Evolutionary conservation across 169 alveolate species (phyloP).

Genomic region (Miamiensis avidus): DNA sequence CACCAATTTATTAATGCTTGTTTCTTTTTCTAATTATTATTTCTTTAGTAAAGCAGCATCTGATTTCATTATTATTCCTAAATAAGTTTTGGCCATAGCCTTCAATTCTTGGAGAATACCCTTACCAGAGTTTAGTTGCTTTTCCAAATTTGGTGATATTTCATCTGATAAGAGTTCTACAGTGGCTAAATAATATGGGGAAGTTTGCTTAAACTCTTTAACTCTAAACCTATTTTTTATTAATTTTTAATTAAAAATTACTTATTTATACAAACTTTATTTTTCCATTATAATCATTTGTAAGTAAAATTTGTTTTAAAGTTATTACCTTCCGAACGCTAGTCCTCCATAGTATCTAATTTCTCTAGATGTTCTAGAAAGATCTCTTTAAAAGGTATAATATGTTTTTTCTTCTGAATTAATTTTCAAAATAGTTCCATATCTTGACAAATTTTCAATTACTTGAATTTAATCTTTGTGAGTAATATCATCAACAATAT

Average conservation of each 20-base stretch:
- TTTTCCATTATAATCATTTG: no score
- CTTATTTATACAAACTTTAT: no score
- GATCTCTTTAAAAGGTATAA: neutral
- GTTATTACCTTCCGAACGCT: slow-evolving; percentile 29
- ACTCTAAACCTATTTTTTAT: slow-evolving; percentile 33
- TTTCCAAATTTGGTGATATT: slow-evolving; percentile 11
- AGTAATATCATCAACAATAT: slow-evolving; percentile 1
- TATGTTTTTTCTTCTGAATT: slow-evolving; percentile 43
- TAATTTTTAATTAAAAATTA: no score
- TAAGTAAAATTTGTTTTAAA: no score
- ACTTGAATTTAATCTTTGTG: slow-evolving; percentile 17
- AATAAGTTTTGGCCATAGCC: slow-evolving; percentile 14
- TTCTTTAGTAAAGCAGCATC: slow-evolving; percentile 15
- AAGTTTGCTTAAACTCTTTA: slow-evolving; percentile 14
- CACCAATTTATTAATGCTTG: slow-evolving; percentile 30
- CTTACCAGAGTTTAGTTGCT: neutral
- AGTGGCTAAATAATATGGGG: slow-evolving; percentile 37
- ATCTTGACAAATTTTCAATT: slow-evolving; percentile 20
- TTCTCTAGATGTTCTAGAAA: slow-evolving; percentile 17
- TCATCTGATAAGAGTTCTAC: slow-evolving; percentile 42
- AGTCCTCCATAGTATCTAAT: slow-evolving; percentile 29
- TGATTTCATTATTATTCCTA: slow-evolving; percentile 22
- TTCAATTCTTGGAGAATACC: neutral
- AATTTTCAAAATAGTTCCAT: slow-evolving; percentile 28
- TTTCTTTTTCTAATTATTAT: slow-evolving; percentile 33